phyloP scores from a whole-genome alignment of 2,329 filamentous ascomycete genomes.

The Aureobasidium sp. region DNA sequence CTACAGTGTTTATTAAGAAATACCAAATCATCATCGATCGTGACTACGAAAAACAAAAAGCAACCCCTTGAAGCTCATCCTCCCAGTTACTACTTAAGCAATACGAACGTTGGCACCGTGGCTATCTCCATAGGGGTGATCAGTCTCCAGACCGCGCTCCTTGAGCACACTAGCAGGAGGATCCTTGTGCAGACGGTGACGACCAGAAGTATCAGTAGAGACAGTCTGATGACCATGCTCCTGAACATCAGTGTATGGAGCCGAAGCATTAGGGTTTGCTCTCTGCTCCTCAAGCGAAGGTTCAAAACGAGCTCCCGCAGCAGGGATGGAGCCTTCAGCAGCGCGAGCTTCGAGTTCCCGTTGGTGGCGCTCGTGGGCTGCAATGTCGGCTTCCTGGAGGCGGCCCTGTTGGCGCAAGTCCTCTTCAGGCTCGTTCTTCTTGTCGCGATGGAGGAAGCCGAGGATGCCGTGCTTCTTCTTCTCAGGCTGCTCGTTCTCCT shows the following conservation, averaged over 20 bases:
- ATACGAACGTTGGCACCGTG: neutral
- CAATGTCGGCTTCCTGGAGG: conserved; percentile 4
- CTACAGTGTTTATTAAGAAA: neutral
- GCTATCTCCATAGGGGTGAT: neutral
- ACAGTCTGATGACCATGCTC: conserved; percentile 26
- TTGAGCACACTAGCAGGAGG: conserved; percentile 32
- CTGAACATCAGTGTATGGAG: conserved; percentile 8
- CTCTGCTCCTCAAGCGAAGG: conserved; percentile 17
- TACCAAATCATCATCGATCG: neutral
- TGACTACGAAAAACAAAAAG: neutral
- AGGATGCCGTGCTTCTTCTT: conserved; percentile 25
- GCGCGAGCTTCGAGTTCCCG: conserved; percentile 15
- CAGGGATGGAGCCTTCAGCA: conserved; percentile 14
- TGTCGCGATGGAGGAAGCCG: conserved; percentile 36
- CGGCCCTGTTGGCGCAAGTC: neutral
- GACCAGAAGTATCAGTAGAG: conserved; percentile 23
- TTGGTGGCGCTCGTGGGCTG: conserved; percentile 15
- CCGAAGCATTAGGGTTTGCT: conserved; percentile 3
- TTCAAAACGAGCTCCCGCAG: conserved; percentile 19
- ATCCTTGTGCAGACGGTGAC: conserved; percentile 36
- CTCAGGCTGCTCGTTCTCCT: conserved; percentile 15
- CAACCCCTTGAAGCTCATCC: neutral
- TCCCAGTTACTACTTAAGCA: neutral
- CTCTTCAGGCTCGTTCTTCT: conserved; percentile 24
- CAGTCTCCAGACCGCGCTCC: neutral